Conservation (phyloP, 495 filamentous ascomycete genomes). For the Poronia punctata region DNA sequence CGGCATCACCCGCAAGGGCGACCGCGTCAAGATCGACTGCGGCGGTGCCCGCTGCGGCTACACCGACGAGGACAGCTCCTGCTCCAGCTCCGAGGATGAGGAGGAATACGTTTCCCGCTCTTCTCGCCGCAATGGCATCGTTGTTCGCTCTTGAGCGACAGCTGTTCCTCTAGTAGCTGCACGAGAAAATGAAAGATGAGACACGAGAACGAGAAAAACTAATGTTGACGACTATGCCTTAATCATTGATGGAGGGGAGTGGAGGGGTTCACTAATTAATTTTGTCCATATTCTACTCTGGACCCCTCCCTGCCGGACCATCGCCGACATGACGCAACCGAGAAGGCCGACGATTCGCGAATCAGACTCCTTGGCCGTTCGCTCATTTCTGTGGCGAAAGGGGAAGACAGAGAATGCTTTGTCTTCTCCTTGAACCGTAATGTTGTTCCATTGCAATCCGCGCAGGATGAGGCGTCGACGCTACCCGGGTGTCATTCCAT, state of each 20-base stretch:
- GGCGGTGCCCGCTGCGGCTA: conserved; percentile 80
- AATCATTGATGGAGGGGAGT: conserved; percentile 3
- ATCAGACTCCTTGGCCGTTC: conserved; percentile 23
- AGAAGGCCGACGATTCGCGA: conserved; percentile 20
- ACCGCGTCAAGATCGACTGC: conserved; percentile 90
- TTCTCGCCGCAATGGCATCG: conserved; percentile 69
- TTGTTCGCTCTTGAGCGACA: conserved; percentile 50
- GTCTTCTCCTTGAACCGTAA: conserved; percentile 15
- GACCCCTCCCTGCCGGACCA: not conserved
- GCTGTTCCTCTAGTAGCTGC: not conserved
- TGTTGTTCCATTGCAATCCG: conserved; percentile 27
- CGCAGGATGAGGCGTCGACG: conserved; percentile 18
- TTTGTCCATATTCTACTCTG: not conserved
- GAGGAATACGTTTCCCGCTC: conserved; percentile 53
- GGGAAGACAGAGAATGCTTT: not conserved
- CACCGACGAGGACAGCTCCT: conserved; percentile 54
- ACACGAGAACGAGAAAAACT: conserved; percentile 15
- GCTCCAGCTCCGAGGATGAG: conserved; percentile 38
- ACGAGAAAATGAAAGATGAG: conserved; percentile 16
- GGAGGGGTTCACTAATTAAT: conserved; percentile 7
- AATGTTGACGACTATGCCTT: conserved; percentile 6
- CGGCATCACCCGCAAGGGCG: conserved; percentile 87
- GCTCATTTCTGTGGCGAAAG: conserved; percentile 19
- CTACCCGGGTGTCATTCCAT: conserved; percentile 4
- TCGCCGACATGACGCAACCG: conserved; percentile 9